A percentile compares a stretch with the other conserved stretches of the same genome.
phyloP scores from a whole-genome alignment of 2,329 filamentous ascomycete species.

The Aureobasidium sp. region DNA sequence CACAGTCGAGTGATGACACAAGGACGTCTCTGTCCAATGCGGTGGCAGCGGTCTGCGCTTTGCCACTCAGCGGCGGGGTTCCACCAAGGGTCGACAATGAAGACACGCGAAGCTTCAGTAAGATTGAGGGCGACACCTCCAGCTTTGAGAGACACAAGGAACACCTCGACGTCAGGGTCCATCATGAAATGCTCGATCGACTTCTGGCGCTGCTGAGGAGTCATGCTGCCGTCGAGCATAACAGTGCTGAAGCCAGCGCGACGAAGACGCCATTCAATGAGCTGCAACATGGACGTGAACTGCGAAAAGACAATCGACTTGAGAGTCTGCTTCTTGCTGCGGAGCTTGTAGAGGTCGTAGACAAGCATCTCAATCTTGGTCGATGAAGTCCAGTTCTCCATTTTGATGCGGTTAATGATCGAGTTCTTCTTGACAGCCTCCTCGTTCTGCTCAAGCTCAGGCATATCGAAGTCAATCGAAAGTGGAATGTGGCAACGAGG shows the following conservation, averaged over 20 bases:
- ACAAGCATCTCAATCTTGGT: slow-evolving; percentile 97
- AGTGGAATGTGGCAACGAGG: slow-evolving; percentile 87
- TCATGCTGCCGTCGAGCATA: slow-evolving; percentile 98
- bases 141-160: slow-evolving; percentile 90
- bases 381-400: slow-evolving; percentile 97
- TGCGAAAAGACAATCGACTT: slow-evolving; percentile 98
- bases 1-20: slow-evolving; percentile 91
- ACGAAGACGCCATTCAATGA: slow-evolving; percentile 93
- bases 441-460: slow-evolving; percentile 89
- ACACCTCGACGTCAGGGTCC: slow-evolving; percentile 88
- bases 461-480: slow-evolving; percentile 87
- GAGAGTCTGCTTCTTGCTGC: slow-evolving; percentile 84
- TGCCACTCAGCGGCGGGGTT: slow-evolving; percentile 99
- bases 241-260: slow-evolving; percentile 97
- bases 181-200: slow-evolving; percentile 97
- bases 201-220: slow-evolving; percentile 81
- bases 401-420: slow-evolving; percentile 97
- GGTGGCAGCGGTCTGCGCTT: slow-evolving; percentile 75
- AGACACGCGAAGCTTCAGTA: slow-evolving; percentile 89
- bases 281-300: slow-evolving; percentile 93
- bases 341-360: slow-evolving; percentile 84
- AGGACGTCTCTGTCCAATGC: slow-evolving; percentile 88
- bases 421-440: slow-evolving; percentile 83
- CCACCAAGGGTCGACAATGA: slow-evolving; percentile 99
- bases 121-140: slow-evolving; percentile 93